Conservation (phyloP, 192 early-diverging fungal genomes). For the Dissophora ornata region DNA sequence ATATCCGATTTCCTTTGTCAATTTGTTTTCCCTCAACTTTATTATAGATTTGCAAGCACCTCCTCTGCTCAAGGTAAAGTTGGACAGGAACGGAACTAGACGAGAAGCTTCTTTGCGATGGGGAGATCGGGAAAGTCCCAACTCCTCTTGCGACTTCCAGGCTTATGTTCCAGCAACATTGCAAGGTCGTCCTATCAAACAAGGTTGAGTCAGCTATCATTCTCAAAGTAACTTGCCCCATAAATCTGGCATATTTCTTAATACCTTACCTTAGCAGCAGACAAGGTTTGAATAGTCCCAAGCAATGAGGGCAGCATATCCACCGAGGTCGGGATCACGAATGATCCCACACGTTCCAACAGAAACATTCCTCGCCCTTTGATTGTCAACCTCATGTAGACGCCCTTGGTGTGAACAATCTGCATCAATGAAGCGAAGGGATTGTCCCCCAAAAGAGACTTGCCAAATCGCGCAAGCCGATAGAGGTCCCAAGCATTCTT, state of each 20-base stretch:
- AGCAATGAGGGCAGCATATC: slow-evolving; percentile 17
- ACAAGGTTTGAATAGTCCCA: slow-evolving; percentile 15
- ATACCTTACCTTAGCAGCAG: slow-evolving; percentile 14
- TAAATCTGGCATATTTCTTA: neutral
- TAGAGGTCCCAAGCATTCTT: slow-evolving; percentile 22
- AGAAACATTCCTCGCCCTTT: slow-evolving; percentile 23
- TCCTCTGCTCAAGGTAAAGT: too few species aligned
- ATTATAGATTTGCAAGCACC: too few species aligned
- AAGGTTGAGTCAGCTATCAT: neutral
- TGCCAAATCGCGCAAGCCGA: too few species aligned
- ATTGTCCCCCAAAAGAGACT: too few species aligned
- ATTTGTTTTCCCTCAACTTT: too few species aligned
- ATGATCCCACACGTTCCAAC: slow-evolving; percentile 20
- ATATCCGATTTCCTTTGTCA: too few species aligned
- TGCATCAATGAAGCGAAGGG: slow-evolving; percentile 1
- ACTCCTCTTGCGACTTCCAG: slow-evolving; percentile 23
- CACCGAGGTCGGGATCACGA: slow-evolving; percentile 15
- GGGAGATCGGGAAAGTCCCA: slow-evolving; percentile 17
- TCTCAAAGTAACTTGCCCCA: too few species aligned
- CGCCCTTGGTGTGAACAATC: slow-evolving; percentile 9
- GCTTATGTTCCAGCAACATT: slow-evolving; percentile 4
- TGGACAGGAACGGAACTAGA: slow-evolving; percentile 2
- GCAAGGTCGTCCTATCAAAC: slow-evolving; percentile 10
- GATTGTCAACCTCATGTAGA: slow-evolving; percentile 13
- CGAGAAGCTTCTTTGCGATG: slow-evolving; percentile 14